phyloP scores from a whole-genome alignment of 176 grass and related monocot species.

The Tillandsia leiboldiana region DNA sequence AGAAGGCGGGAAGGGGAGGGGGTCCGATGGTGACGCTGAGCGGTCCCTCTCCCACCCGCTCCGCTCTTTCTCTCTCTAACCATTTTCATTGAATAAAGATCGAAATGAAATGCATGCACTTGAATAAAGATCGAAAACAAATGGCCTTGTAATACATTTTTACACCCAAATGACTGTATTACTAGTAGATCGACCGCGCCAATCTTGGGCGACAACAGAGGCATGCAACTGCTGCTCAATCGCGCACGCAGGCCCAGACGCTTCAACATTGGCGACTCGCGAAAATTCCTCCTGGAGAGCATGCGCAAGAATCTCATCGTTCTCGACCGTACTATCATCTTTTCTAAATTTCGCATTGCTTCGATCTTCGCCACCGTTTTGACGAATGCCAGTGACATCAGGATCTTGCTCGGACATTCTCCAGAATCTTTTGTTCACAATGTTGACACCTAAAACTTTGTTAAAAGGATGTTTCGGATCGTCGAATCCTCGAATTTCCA shows the following conservation, averaged over 20 bases:
- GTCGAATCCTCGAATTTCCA: no score
- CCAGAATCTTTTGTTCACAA: no score
- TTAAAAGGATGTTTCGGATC: no score
- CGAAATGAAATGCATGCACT: background rate
- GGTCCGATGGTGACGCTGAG: no score
- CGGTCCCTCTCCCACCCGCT: no score
- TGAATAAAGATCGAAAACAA: background rate
- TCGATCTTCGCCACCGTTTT: background rate
- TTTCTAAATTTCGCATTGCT: slow-evolving; percentile 1
- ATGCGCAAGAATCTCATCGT: slow-evolving; percentile 59
- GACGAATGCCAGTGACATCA: slow-evolving; percentile 10
- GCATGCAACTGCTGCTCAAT: slow-evolving; percentile 23
- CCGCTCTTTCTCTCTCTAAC: no score
- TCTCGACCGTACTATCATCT: slow-evolving; percentile 28
- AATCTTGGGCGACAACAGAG: slow-evolving; percentile 57
- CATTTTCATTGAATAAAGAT: no score
- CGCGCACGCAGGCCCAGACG: slow-evolving; percentile 8
- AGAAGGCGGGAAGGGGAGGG: no score
- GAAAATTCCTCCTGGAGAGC: slow-evolving; percentile 62
- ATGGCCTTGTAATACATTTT: background rate
- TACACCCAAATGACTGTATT: background rate
- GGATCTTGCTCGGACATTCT: slow-evolving; percentile 40
- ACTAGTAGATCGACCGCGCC: slow-evolving; percentile 19
- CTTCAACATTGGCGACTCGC: slow-evolving; percentile 44
- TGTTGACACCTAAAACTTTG: no score